Evolutionary conservation across 176 grass and related monocot genomes (phyloP).

Genomic region (Phyllostachys edulis): DNA sequence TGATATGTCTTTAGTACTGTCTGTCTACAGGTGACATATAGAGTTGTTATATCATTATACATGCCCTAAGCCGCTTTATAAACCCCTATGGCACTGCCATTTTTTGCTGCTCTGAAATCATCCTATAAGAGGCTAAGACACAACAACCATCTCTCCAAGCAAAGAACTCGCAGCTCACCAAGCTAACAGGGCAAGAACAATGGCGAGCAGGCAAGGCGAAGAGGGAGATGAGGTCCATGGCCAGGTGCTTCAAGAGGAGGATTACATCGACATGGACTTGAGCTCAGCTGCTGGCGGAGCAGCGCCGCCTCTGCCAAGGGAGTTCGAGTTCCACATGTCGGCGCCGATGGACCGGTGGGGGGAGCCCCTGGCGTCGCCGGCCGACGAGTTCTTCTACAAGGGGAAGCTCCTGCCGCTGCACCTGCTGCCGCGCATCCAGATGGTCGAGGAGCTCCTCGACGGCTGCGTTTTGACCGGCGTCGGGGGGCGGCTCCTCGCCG

Average conservation of each 20-base stretch:
- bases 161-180: background rate
- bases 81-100: background rate
- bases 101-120: background rate
- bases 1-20: too few species aligned
- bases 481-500: background rate
- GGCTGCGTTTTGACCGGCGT: background rate
- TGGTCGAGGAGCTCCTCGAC: conserved; percentile 58
- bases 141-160: too few species aligned
- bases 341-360: conserved; percentile 44
- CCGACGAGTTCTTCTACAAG: conserved; percentile 94
- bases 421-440: conserved; percentile 67
- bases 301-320: conserved; percentile 11
- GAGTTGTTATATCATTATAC: too few species aligned
- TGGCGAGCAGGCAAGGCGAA: conserved; percentile 30
- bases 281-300: background rate
- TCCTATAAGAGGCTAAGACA: background rate
- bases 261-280: conserved; percentile 91
- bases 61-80: background rate
- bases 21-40: too few species aligned
- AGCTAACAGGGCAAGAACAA: background rate
- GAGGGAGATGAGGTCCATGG: background rate
- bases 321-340: conserved; percentile 88
- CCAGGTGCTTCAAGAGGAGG: conserved; percentile 41
- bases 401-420: conserved; percentile 90
- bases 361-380: conserved; percentile 55